Evolutionary conservation across 1,284 basidiomycete genomes (phyloP), one percentile per base, ranked within the genome.

Genomic region (Chondrostereum purpureum): DNA sequence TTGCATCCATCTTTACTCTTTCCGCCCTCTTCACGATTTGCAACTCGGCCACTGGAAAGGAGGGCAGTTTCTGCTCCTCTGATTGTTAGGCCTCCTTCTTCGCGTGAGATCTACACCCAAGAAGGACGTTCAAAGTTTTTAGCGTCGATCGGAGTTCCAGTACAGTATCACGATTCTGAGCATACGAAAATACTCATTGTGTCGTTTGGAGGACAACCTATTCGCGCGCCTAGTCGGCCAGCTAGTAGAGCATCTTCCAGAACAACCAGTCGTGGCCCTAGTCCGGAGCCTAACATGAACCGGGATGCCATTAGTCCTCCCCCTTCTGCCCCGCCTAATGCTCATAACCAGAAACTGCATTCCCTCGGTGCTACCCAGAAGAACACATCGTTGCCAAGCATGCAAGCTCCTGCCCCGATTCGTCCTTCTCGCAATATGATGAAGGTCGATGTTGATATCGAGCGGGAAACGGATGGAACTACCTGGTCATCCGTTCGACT

Each of bases 191-290:
- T 89, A 37, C 68, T 88, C 18, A 66, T 88, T 21, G 83, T 89
- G 10, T 88, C 83, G 1, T 89, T 89, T 56, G 86, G 86, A 4
- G 86, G 86, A 0, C 86, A 88, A 54, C 66, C 80, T 12, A 82
- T 88, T 59, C 75, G 76, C 43, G 72, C 72, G 23, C 84, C 84
- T 3, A 65, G 60, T 27, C 64, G 66, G 39, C 56, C 67, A 0
- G 60, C 58, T 2, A 76, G 74, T 49, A 58, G 67, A 34, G 53
- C 59, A 14, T 31, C 43, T 12, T 31, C 39, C 17, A 36, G 22
- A 12, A 27, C 13, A 13, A 16, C 17, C n/a, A 75, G 70, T 46
- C 60, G 58, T 16, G 55, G 49, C 3, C 12, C 17, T 3, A 46
- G 40, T 22, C 42, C 42, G 2, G 19, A 13, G 22, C 11, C 19